These are phyloP conservation scores for Pichia sp. DNA, from an alignment of 1,139 yeast genomes.

Conservation along the genomic window DNA sequence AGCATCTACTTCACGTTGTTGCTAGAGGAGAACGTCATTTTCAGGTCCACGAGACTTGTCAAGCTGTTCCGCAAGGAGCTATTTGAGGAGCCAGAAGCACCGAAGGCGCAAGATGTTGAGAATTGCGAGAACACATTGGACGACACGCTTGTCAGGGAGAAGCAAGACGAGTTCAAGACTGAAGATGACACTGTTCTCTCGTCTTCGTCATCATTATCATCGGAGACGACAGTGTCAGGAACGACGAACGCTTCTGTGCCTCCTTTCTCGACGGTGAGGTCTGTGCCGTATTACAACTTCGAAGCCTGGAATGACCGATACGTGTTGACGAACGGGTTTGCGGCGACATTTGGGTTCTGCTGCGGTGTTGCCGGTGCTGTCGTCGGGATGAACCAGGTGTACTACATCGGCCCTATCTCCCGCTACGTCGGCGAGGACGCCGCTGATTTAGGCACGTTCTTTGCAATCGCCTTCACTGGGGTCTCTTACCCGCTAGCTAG, in stretches of 20 bases:
- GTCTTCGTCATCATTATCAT: background rate
- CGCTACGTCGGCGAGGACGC: slow-evolving; percentile 58
- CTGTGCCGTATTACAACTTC: slow-evolving; percentile 49
- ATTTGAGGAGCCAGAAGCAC: slow-evolving; percentile 12
- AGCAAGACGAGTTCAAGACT: background rate
- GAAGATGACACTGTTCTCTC: background rate
- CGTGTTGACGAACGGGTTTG: slow-evolving; percentile 67
- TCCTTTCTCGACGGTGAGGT: slow-evolving; percentile 22
- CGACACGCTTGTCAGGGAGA: slow-evolving; percentile 7
- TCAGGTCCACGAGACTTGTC: slow-evolving; percentile 52
- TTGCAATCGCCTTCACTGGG: slow-evolving; percentile 70
- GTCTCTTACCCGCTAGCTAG: slow-evolving; percentile 61
- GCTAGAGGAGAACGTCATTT: slow-evolving; percentile 70
- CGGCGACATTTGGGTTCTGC: slow-evolving; percentile 73
- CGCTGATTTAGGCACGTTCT: slow-evolving; percentile 86
- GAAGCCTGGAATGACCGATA: slow-evolving; percentile 55
- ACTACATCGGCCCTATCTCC: slow-evolving; percentile 75
- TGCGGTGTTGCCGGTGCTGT: slow-evolving; percentile 86
- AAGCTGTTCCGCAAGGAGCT: slow-evolving; percentile 56
- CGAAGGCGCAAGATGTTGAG: slow-evolving; percentile 1
- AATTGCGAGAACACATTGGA: background rate
- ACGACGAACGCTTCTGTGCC: slow-evolving; percentile 17
- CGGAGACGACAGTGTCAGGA: too few relatives aligned
- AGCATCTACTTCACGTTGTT: slow-evolving; percentile 73
- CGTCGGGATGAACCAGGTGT: slow-evolving; percentile 81